These are phyloP conservation scores for Termitomyces sp. DNA, from an alignment of 768 basidiomycete genomes.

Conservation along the genomic window DNA sequence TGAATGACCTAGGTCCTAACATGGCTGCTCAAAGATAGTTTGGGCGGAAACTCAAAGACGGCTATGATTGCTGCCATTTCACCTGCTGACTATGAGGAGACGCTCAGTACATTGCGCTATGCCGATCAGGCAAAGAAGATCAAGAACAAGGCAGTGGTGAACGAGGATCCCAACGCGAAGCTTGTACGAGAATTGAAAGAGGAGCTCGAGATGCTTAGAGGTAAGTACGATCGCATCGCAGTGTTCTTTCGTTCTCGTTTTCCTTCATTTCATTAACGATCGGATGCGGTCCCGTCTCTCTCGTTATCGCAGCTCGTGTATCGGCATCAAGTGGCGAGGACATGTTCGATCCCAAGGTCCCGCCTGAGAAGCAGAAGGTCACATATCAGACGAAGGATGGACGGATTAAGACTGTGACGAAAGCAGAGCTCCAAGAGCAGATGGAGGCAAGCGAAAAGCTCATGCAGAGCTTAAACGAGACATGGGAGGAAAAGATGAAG, in stretches of 20 bases:
- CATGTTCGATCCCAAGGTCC: slow-evolving; percentile 80
- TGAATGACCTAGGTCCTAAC: slow-evolving; percentile 68
- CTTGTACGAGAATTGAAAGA: slow-evolving; percentile 98
- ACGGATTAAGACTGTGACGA: slow-evolving; percentile 90
- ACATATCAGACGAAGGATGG: slow-evolving; percentile 93
- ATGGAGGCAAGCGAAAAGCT: slow-evolving; percentile 93
- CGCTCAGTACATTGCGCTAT: slow-evolving; percentile 92
- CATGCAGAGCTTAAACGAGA: slow-evolving; percentile 90
- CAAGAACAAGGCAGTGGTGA: slow-evolving; percentile 98
- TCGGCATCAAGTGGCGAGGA: slow-evolving; percentile 64
- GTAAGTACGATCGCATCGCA: slow-evolving; percentile 35
- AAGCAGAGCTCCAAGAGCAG: slow-evolving; percentile 96
- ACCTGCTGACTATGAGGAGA: slow-evolving; percentile 98
- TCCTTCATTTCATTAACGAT: slow-evolving; percentile 7
- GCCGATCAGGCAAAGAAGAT: slow-evolving; percentile 99
- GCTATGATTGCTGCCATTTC: slow-evolving; percentile 99
- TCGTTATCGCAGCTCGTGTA: slow-evolving; percentile 55
- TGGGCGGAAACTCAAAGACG: slow-evolving; percentile 96
- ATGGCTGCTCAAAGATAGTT: slow-evolving; percentile 96
- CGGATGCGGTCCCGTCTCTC: slow-evolving; percentile 10
- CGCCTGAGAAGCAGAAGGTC: slow-evolving; percentile 92
- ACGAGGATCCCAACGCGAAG: slow-evolving; percentile 99
- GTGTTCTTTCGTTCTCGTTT: slow-evolving; percentile 6
- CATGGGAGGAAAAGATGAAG: slow-evolving; percentile 92
- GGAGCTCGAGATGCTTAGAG: slow-evolving; percentile 89